Evolutionary conservation across 371 early-diverging fungal species (phyloP).

Genomic region (Mucor sp.): DNA sequence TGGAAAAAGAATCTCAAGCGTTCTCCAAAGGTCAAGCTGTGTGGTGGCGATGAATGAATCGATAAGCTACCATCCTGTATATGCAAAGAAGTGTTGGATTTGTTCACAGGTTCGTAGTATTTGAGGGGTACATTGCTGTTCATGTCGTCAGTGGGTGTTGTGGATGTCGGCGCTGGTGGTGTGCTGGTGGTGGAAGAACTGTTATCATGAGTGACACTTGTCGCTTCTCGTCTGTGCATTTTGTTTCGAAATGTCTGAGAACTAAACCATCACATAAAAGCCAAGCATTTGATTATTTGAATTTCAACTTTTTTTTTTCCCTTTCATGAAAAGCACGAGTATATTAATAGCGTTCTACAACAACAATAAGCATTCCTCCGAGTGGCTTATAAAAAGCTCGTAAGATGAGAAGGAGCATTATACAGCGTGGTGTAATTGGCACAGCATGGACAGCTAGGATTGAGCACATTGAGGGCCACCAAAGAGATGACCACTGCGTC

Average conservation of each 20-base stretch:
- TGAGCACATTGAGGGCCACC: constrained; percentile 67
- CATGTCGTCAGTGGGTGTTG: neutral
- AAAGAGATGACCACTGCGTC: constrained; percentile 90
- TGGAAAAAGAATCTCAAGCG: neutral
- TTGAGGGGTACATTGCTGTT: neutral
- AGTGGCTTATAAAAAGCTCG: neutral
- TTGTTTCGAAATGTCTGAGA: neutral
- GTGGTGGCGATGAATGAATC: neutral
- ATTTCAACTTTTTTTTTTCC: neutral
- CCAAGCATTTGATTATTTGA: neutral
- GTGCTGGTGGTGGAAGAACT: neutral
- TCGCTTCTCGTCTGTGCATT: neutral
- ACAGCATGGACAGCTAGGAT: constrained; percentile 48
- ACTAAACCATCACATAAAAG: neutral
- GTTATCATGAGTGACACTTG: neutral
- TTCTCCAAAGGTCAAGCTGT: neutral
- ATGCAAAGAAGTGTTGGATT: neutral
- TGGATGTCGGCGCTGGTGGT: neutral
- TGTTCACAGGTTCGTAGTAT: neutral
- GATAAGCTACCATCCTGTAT: neutral
- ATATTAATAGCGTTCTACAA: neutral
- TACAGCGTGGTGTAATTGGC: too few species aligned
- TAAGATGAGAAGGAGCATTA: too few species aligned
- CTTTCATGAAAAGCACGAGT: neutral
- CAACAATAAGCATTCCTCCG: neutral